Base-by-base conservation (phyloP, 257 asterid species). In the Paulownia fortunei region DNA sequence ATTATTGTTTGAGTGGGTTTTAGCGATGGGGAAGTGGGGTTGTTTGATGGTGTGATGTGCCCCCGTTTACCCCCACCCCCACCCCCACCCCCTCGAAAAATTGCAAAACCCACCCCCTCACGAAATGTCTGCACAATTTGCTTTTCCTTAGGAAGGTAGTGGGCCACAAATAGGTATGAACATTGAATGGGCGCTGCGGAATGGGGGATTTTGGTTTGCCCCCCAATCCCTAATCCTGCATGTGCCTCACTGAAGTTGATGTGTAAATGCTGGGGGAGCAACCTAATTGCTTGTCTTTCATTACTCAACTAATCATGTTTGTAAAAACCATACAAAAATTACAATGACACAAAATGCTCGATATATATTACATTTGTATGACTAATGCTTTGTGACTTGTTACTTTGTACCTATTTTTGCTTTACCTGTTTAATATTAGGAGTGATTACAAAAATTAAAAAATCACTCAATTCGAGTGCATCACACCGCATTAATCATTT, bases 1-100 rank as follows among this genome's bases (percentile, higher is more conserved):
- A 81, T 81, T 37, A 81, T 76, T 81, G 84, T 30, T 30, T 6
- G 74, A 76, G 72, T 75, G 81, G 84, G 79, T 80, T 80, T 74
- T 69, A 34, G 69, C 74, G 41, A 81, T 37, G 73, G 81, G n/a
- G 51, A 41, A 73, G 79, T 55, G 79, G 76, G 79, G 75, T 62
- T 73, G 77, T 42, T 44, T 55, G 71, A 65, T 79, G 68, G 79
- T 63, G 69, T 54, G 74, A 79, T 73, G 24, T n/a, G 55, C 64
- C 70, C 74, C 76, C 69, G 8, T 1, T 21, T 8, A 5, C 58
- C 58, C 18, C 19, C 55, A 1, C 55, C 55, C 34, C 64, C n/a
- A 0, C 36, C n/a, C 26, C 23, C n/a, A 15, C 34, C 72, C 34
- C 39, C 27, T 2, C 37, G 18, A 6, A 16, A 23, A 23, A 58